Evolutionary conservation across 306 rosid genomes (phyloP).

Genomic region (Medicago ruthenica): DNA sequence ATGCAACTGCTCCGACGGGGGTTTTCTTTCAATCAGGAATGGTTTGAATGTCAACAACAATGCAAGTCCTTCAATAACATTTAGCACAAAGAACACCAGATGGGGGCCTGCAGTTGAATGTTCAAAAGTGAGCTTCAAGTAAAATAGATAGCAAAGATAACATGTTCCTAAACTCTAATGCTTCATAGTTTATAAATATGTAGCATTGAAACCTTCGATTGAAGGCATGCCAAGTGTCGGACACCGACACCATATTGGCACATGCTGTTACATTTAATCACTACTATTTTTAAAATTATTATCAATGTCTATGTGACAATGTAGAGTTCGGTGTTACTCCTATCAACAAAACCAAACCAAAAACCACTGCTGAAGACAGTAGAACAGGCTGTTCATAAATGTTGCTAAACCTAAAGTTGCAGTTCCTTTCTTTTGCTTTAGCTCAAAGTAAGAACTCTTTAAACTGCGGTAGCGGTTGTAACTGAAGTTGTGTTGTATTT

Average conservation of each 20-base stretch:
- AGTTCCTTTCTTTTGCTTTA: neutral
- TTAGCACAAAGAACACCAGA: constrained; percentile 34
- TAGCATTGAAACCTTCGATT: neutral
- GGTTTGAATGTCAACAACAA: constrained; percentile 42
- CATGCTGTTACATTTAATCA: neutral
- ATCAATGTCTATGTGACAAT: too few relatives aligned
- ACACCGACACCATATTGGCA: neutral
- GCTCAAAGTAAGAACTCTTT: neutral
- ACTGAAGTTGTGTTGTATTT: too few relatives aligned
- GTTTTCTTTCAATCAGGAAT: constrained; percentile 31
- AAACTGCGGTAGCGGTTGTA: too few relatives aligned
- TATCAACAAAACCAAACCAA: too few relatives aligned
- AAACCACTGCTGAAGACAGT: too few relatives aligned
- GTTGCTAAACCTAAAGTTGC: neutral
- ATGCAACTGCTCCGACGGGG: neutral
- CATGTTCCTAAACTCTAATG: neutral
- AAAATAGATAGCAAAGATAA: neutral
- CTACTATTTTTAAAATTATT: neutral
- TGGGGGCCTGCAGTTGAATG: constrained; percentile 39
- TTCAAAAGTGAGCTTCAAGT: neutral
- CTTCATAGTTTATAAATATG: neutral
- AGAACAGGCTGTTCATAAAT: too few relatives aligned
- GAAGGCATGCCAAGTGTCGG: neutral
- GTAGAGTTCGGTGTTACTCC: neutral
- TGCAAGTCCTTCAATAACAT: constrained; percentile 41